Evolutionary conservation across 306 rosid genomes (phyloP).

Genomic region (Prunus armeniaca): DNA sequence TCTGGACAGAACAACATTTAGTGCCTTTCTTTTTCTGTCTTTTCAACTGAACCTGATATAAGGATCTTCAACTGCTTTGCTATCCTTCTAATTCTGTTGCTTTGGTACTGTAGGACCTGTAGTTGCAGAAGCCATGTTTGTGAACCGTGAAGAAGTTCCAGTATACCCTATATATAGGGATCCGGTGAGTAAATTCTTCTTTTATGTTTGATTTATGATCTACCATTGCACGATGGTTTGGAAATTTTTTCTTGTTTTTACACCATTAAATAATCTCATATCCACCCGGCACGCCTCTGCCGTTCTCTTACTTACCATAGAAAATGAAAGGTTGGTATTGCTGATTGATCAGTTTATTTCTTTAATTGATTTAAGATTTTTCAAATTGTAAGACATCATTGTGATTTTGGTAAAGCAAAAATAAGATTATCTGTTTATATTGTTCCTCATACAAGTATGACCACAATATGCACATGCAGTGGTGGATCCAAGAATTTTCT

Average conservation of each 20-base stretch:
- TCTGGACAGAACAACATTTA: background rate
- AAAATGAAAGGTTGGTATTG: background rate
- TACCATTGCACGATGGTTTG: background rate
- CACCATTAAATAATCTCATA: background rate
- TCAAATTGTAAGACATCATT: background rate
- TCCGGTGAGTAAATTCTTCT: conserved; percentile 57
- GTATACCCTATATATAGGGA: conserved; percentile 89
- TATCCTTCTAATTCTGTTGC: background rate
- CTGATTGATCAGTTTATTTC: background rate
- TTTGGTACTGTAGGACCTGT: conserved; percentile 81
- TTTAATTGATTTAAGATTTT: background rate
- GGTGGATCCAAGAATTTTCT: too few relatives aligned
- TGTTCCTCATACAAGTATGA: background rate
- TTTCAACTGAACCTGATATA: conserved; percentile 1
- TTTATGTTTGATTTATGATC: background rate
- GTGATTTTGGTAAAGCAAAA: background rate
- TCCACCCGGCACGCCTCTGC: background rate
- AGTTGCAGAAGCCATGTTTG: conserved; percentile 90
- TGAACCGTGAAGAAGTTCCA: conserved; percentile 94
- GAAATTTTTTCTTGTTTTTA: background rate
- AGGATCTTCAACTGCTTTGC: background rate
- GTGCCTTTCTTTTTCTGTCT: background rate
- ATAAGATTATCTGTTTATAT: background rate
- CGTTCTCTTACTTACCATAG: background rate
- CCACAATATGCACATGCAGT: background rate